phyloP scores from a whole-genome alignment of 2,329 filamentous ascomycete genomes.

The Exophiala alcalophila region DNA sequence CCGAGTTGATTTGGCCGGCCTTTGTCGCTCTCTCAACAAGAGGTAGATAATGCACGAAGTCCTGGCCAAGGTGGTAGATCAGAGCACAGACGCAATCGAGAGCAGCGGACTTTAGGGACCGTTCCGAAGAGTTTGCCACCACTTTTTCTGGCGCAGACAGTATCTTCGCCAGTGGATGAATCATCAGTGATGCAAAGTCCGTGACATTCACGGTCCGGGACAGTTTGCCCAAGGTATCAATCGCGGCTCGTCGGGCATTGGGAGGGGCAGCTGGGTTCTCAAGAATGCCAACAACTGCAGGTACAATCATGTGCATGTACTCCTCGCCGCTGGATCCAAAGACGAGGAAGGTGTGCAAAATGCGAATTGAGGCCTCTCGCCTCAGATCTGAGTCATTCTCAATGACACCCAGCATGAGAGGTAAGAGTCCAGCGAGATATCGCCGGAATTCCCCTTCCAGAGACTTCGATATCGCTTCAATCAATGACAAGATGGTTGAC shows the following conservation, averaged over 20 bases:
- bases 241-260: slow-evolving; percentile 79
- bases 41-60: slow-evolving; percentile 90
- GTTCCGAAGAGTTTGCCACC: slow-evolving; percentile 60
- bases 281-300: slow-evolving; percentile 90
- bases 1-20: slow-evolving; percentile 76
- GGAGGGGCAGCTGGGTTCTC: slow-evolving; percentile 80
- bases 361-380: slow-evolving; percentile 79
- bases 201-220: slow-evolving; percentile 96
- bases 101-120: slow-evolving; percentile 71
- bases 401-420: slow-evolving; percentile 89
- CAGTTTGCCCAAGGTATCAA: slow-evolving; percentile 90
- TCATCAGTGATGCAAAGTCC: slow-evolving; percentile 93
- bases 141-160: slow-evolving; percentile 44
- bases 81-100: slow-evolving; percentile 92
- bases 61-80: slow-evolving; percentile 92
- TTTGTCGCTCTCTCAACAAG: slow-evolving; percentile 85
- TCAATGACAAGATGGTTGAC: slow-evolving; percentile 83
- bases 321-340: slow-evolving; percentile 95
- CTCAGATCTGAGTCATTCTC: slow-evolving; percentile 77
- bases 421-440: slow-evolving; percentile 82
- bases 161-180: slow-evolving; percentile 85
- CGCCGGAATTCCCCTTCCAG: slow-evolving; percentile 98
- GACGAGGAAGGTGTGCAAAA: slow-evolving; percentile 90
- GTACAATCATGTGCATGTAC: slow-evolving; percentile 98
- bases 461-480: slow-evolving; percentile 90